Evolutionary conservation across 352 stramenopile genomes (phyloP).

Genomic region (Globisporangium orthogonon): DNA sequence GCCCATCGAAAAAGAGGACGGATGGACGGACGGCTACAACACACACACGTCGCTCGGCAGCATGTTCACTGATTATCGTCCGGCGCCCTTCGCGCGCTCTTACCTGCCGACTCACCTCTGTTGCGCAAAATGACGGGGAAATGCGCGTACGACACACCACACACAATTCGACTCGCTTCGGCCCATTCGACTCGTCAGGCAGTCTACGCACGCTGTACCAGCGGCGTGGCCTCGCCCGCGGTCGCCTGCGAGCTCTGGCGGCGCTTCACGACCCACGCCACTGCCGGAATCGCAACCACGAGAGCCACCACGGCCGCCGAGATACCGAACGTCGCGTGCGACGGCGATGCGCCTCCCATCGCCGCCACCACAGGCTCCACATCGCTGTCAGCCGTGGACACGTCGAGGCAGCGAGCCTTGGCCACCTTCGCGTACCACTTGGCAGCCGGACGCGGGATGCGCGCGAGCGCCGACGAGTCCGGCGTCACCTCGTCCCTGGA

Average conservation of each 20-base stretch:
- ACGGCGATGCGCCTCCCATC: background rate
- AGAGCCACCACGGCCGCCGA: constrained; percentile 1
- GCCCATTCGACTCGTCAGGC: background rate
- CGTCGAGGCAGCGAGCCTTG: constrained; percentile 54
- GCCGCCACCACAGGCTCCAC: background rate
- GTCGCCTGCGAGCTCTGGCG: background rate
- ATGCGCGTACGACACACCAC: too few species aligned
- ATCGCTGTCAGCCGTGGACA: constrained; percentile 1
- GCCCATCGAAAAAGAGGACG: too few species aligned
- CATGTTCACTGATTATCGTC: too few species aligned
- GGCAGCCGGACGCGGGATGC: constrained; percentile 33
- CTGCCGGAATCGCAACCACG: constrained; percentile 7
- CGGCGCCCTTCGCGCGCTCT: too few species aligned
- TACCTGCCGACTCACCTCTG: too few species aligned
- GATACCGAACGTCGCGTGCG: constrained; percentile 1
- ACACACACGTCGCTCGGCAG: too few species aligned
- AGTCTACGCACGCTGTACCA: constrained; percentile 6
- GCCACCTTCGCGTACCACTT: constrained; percentile 52
- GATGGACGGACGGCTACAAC: too few species aligned
- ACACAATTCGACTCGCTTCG: background rate
- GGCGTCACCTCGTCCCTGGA: constrained; percentile 20
- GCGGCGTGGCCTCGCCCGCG: constrained; percentile 7
- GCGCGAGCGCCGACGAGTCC: constrained; percentile 19
- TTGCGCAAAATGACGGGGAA: too few species aligned
- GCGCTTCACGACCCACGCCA: constrained; percentile 13